phyloP scores from a whole-genome alignment of 805 yeast species.

The Candida palmyrensis region DNA sequence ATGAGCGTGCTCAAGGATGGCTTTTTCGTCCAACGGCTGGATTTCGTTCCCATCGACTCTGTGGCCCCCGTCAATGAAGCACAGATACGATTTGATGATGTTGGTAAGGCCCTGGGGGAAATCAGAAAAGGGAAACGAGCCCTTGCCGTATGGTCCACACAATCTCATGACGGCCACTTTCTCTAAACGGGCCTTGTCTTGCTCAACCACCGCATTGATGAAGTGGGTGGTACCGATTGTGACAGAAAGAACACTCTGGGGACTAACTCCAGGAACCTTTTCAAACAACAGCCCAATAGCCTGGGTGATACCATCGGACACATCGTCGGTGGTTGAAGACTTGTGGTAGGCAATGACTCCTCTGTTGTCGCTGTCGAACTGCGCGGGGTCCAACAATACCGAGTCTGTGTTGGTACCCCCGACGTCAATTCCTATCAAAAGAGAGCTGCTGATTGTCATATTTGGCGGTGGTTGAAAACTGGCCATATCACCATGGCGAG shows the following conservation, averaged over 20 bases:
- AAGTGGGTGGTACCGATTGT: conserved; percentile 51
- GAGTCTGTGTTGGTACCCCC: conserved; percentile 51
- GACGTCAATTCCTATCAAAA: conserved; percentile 43
- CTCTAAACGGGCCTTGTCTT: conserved; percentile 36
- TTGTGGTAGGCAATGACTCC: conserved; percentile 40
- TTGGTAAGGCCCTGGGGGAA: conserved; percentile 34
- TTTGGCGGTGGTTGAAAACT: too few species aligned
- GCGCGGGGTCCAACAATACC: conserved; percentile 37
- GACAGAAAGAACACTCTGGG: conserved; percentile 34
- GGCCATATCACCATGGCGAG: too few species aligned
- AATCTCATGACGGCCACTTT: conserved; percentile 43
- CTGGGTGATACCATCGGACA: conserved; percentile 35
- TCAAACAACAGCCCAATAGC: conserved; percentile 31
- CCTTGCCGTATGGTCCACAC: conserved; percentile 37
- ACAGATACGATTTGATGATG: conserved; percentile 32
- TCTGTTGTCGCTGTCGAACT: conserved; percentile 12
- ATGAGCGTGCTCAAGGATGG: conserved; percentile 20
- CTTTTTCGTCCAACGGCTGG: conserved; percentile 23
- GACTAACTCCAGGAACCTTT: conserved; percentile 11
- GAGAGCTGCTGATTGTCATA: conserved; percentile 1
- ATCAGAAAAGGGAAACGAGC: conserved; percentile 39
- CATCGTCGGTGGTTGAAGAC: conserved; percentile 40
- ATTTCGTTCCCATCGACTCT: conserved; percentile 40
- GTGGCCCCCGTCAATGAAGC: conserved; percentile 35
- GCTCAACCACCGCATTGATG: conserved; percentile 46